Base-by-base conservation (phyloP, 2,329 filamentous ascomycete genomes). In the Canariomyces notabilis region DNA sequence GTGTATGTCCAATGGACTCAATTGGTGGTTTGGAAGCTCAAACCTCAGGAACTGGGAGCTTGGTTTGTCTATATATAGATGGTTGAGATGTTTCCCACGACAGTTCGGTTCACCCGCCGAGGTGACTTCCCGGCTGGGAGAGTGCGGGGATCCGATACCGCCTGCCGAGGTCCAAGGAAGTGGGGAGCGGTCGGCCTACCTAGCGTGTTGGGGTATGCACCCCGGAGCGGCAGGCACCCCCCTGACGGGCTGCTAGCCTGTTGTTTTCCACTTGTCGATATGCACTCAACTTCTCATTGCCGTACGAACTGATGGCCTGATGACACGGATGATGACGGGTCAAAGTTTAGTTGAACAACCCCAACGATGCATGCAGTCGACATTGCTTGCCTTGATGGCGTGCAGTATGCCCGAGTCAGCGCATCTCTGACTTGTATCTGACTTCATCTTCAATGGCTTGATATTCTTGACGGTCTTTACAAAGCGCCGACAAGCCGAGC, bases 91-190 rank as follows among this genome's bases (percentile, higher is more conserved):
- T 18, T 34, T 19, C 15, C 15, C n/a, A 11, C 22, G 22, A 26
- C 9, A 8, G 4, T 29, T 29, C 26, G 9, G 32, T 18, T 2
- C 33, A 14, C 22, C 26, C 34, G 22, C 23, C 36, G 37, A 29
- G 43, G 29, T 23, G 32, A 38, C 19, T 6, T 16, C 34, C n/a
- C 37, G 37, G 37, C 37, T 31, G 32, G 37, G n/a, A 14, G 15
- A 41, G 48, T 36, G 52, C 50, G 46, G 50, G 37, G 23, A 29
- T 20, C 53, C 37, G 51, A 52, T 49, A 34, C 53, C 53, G 48
- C 44, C 44, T 37, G 45, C 53, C 53, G 51, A 56, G 53, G 51
- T 53, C 38, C 46, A 46, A 12, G 16, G 31, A 5, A 32, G 31
- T 43, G 48, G 35, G 31, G 38, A 29, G 23, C 40, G n/a, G 22